These are phyloP conservation scores for Marasmius oreades DNA, from an alignment of 1,284 basidiomycete genomes.

Conservation along the genomic window DNA sequence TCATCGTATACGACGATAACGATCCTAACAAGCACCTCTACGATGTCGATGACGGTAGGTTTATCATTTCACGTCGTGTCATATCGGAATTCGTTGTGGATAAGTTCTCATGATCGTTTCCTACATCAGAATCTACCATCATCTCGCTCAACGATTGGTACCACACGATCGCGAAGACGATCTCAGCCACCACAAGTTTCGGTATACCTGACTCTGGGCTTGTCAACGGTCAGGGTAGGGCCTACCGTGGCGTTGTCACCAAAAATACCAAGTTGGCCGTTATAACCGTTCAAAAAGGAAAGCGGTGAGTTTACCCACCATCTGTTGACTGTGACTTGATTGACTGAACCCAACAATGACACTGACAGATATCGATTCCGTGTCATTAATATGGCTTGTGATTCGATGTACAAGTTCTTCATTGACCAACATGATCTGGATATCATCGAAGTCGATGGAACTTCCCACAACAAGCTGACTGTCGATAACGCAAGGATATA, in stretches of 20 bases:
- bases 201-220: conserved; percentile 34
- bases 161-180: conserved; percentile 14
- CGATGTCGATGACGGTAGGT: conserved; percentile 42
- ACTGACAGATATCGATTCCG: conserved; percentile 29
- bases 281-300: conserved; percentile 23
- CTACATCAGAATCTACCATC: conserved; percentile 23
- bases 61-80: neutral
- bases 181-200: neutral
- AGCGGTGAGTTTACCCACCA: conserved; percentile 4
- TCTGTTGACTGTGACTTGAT: neutral
- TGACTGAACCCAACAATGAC: neutral
- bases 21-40: conserved; percentile 41
- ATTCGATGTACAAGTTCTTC: conserved; percentile 29
- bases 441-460: conserved; percentile 19
- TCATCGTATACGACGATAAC: conserved; percentile 43
- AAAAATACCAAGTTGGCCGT: conserved; percentile 22
- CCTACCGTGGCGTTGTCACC: neutral
- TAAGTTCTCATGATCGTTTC: neutral
- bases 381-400: conserved; percentile 47
- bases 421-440: conserved; percentile 29
- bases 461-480: conserved; percentile 10
- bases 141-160: conserved; percentile 33
- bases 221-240: conserved; percentile 41
- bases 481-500: conserved; percentile 18
- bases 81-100: no score